Conservation (phyloP, 345 rosid genomes). For the Acer saccharum region DNA sequence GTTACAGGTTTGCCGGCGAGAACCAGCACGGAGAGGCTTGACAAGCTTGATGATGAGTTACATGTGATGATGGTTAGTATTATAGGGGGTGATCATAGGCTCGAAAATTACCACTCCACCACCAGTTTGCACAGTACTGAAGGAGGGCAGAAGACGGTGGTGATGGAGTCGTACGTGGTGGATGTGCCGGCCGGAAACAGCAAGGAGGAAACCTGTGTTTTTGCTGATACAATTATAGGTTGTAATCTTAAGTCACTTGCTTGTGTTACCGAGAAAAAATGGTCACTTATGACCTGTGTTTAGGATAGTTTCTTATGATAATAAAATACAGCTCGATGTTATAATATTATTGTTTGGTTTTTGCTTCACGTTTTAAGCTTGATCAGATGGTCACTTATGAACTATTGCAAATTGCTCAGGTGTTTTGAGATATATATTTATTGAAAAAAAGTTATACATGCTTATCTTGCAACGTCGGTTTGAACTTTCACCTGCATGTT, state of each 20-base stretch:
- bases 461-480: too few relatives aligned
- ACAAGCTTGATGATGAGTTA: slow-evolving; percentile 60
- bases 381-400: too few relatives aligned
- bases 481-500: too few relatives aligned
- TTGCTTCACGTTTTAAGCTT: too few relatives aligned
- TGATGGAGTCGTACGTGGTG: slow-evolving; percentile 69
- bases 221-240: slow-evolving; percentile 53
- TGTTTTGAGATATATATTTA: too few relatives aligned
- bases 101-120: slow-evolving; percentile 55
- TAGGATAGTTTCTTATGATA: too few relatives aligned
- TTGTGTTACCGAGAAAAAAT: slow-evolving; percentile 42
- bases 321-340: too few relatives aligned
- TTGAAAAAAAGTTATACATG: too few relatives aligned
- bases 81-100: slow-evolving; percentile 69
- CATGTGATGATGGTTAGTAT: slow-evolving; percentile 61
- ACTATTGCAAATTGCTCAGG: too few relatives aligned
- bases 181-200: slow-evolving; percentile 65
- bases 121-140: slow-evolving; percentile 39
- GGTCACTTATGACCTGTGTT: slow-evolving; percentile 12
- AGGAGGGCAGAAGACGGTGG: slow-evolving; percentile 40
- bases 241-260: slow-evolving; percentile 70
- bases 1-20: slow-evolving; percentile 59
- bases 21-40: slow-evolving; percentile 60
- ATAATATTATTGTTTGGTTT: too few relatives aligned
- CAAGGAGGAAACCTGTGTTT: slow-evolving; percentile 53